These are phyloP conservation scores for Leishmania braziliensis DNA, from an alignment of 208 protist species.

Conservation along the genomic window DNA sequence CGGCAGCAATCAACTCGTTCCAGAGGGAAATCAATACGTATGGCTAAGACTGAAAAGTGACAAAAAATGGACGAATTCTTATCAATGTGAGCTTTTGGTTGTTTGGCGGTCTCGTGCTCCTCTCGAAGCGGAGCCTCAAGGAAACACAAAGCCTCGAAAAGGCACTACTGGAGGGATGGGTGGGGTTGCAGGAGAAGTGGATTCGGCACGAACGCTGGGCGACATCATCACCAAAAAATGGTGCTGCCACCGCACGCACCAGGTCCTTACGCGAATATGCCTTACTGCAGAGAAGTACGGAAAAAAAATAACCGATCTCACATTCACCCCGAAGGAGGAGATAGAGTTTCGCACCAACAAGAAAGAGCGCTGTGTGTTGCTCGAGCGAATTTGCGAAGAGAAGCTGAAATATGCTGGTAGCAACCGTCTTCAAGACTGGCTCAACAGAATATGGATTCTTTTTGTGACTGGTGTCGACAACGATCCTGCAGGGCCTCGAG, in stretches of 20 bases:
- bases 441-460: conserved; percentile 73
- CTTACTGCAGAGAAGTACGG: conserved; percentile 63
- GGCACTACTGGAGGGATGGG: background rate
- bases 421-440: conserved; percentile 48
- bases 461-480: conserved; percentile 63
- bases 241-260: conserved; percentile 65
- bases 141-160: conserved; percentile 23
- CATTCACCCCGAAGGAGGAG: conserved; percentile 59
- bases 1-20: conserved; percentile 42
- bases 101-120: conserved; percentile 45
- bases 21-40: conserved; percentile 47
- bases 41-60: conserved; percentile 63
- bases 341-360: conserved; percentile 40
- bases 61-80: conserved; percentile 51
- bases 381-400: conserved; percentile 41
- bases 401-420: conserved; percentile 34
- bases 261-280: conserved; percentile 61
- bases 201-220: conserved; percentile 37
- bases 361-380: conserved; percentile 51
- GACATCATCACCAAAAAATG: conserved; percentile 70
- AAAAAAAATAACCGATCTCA: conserved; percentile 39
- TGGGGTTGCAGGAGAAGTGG: background rate
- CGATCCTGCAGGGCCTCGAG: conserved; percentile 42
- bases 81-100: conserved; percentile 37
- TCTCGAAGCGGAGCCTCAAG: conserved; percentile 19